Base-by-base conservation (phyloP, 805 yeast genomes). In the Allodekkera sacchari region DNA sequence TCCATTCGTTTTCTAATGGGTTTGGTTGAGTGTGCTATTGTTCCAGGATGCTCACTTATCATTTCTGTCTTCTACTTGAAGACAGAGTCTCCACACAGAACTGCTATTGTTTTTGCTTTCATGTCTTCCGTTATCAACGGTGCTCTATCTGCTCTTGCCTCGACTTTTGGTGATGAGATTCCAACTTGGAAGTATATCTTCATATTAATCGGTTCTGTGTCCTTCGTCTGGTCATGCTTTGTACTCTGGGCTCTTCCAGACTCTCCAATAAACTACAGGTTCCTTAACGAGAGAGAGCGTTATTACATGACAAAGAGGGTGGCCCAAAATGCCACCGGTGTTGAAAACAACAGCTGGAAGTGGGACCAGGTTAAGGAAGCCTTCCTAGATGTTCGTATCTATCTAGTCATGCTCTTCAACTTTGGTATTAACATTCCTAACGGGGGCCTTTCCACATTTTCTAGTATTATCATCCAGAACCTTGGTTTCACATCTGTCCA, bases 41-140 rank as follows among this genome's bases (percentile, higher is more conserved):
- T 74, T 5, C 82, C 83, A 3, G 70, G 76, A 3, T 68, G 68
- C 48, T 66, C 72, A 24, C 59, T 71, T 17, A 48, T 75, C 21
- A 74, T 77, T 6, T 49, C 70, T 22, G 76, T 71, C 44, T 77
- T 71, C 64, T 77, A 73, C 60, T 68, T 59, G 37, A 58, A 63
- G 36, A 58, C 61, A 13, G 72, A 68, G 37, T 70, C 63, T 30
- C 57, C 50, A n/a, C 25, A 42, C 22, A 30, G 52, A 24, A 45
- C 44, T 7, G 39, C 60, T 19, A 41, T 60, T n/a, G n/a, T n/a
- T n/a, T 27, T 27, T n/a, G 14, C 27, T 24, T 17, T 24, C n/a
- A 7, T 11, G 11, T 14, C 7, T 7, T 24, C 27, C 10, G 7
- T 11, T 9, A 9, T 24, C 27, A n/a, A 20, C 65, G 69, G 65